Evolutionary conservation across 164 flowering plant species (phyloP), one percentile per base, ranked within the genome.

Genomic region (Piper betle): DNA sequence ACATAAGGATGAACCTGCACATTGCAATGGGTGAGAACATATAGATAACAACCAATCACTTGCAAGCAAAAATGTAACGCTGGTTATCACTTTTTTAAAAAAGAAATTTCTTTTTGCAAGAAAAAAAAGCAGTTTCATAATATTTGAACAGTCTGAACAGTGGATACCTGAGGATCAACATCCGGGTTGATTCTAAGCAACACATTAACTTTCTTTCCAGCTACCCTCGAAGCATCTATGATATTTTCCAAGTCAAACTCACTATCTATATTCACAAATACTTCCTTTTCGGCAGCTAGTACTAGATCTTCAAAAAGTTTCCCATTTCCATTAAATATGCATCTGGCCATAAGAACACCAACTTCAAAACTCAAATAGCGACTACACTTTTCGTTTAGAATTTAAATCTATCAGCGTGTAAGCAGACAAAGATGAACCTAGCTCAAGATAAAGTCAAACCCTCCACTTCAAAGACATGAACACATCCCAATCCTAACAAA

Each of bases 221-320:
- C 75, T 61, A 85, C 78, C 71, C 85, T 84, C 18, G 99, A 78
- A 59, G 97, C 99, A 59, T 74, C 64, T 46, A 94, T 83, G 64
- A 94, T 91, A 64, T 94, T 91, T 39, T 85, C 89, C 82, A 94
- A 79, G 70, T 94, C 96, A 74, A 93, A 94, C 64, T 94, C 96
- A 69, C 99, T 94, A 68, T 94, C 99, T 38, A 91, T 78, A 69
- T 91, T 94, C 19, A 94, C 83, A 69, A 94, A 91, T 38, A 88
- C 96, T 62, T 93, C 99, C 73, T 78, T 84, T 69, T 88, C 75
- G 10, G 91, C 96, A 66, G 97, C 97, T 56, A 94, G 61, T 50
- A 86, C 96, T 57, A 91, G 77, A 69, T 94, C 99, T 64, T 91
- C 95, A 75, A 91, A 76, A 2, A 84, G 77, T 78, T 94, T 94